Percentiles rank a stretch among this genome's conserved stretches.
phyloP scores from a whole-genome alignment of 192 early-diverging fungal species.

The Umbelopsis sp. region DNA sequence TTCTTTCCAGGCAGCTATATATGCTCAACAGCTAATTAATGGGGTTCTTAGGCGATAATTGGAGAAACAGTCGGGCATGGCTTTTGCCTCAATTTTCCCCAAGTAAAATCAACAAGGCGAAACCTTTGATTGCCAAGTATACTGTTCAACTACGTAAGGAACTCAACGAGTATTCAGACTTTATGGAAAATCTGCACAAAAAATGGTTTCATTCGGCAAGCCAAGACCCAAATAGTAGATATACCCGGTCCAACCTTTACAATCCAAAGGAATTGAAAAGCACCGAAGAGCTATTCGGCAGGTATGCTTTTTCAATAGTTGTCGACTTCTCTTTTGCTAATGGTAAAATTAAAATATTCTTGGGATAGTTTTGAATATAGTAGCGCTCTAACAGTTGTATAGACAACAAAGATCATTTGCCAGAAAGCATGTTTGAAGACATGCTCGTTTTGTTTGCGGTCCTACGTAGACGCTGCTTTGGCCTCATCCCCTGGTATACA shows the following conservation, averaged over 20 bases:
- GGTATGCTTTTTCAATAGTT: not conserved
- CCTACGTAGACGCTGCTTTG: not conserved
- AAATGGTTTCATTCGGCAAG: constrained; percentile 1
- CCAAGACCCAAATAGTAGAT: not conserved
- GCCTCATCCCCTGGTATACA: not conserved
- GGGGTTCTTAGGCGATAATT: constrained; percentile 2
- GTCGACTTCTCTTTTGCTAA: constrained; percentile 21
- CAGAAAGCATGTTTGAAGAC: not conserved
- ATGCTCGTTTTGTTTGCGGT: not conserved
- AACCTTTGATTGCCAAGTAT: constrained; percentile 4
- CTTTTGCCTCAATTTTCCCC: constrained; percentile 9
- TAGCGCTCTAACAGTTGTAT: not conserved
- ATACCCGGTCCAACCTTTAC: not conserved
- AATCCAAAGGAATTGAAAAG: not conserved
- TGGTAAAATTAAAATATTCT: not conserved
- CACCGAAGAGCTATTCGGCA: not conserved
- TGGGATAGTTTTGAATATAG: not conserved
- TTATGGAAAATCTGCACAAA: not conserved
- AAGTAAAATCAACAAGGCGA: constrained; percentile 11
- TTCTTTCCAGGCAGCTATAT: no score
- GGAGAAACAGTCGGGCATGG: constrained; percentile 15
- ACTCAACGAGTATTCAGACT: not conserved
- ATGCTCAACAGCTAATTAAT: not conserved
- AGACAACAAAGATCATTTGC: constrained; percentile 18
- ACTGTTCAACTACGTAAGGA: not conserved